Evolutionary conservation across 106 monocot genomes (phyloP).

Genomic region (Dioscorea zingiberensis): DNA sequence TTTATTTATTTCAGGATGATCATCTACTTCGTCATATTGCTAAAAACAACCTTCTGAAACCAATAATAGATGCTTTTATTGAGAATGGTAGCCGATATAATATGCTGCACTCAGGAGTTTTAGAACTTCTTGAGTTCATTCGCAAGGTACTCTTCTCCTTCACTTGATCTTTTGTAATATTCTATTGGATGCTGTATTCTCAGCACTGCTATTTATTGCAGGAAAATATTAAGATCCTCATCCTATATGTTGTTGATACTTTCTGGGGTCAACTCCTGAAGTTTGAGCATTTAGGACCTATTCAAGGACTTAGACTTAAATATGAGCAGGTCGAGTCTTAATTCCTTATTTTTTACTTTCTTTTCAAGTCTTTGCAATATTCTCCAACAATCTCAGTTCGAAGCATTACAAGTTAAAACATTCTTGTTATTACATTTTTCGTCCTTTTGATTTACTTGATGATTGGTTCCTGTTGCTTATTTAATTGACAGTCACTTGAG

Average conservation of each 20-base stretch:
- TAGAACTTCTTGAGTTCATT: constrained; percentile 87
- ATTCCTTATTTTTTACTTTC: too few species aligned
- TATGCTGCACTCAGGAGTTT: constrained; percentile 87
- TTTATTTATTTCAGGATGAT: constrained; percentile 62
- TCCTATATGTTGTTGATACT: constrained; percentile 52
- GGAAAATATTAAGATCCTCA: constrained; percentile 40
- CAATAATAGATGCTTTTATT: constrained; percentile 78
- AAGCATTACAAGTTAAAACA: too few species aligned
- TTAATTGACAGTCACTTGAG: constrained; percentile 55
- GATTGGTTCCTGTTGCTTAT: constrained; percentile 1
- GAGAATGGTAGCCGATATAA: constrained; percentile 87
- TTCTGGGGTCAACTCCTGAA: constrained; percentile 74
- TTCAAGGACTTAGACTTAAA: constrained; percentile 75
- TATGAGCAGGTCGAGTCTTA: constrained; percentile 74
- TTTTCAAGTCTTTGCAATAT: too few species aligned
- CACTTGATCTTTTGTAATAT: background rate
- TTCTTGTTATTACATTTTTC: too few species aligned
- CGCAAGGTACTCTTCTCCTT: constrained; percentile 46
- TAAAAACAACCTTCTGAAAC: constrained; percentile 85
- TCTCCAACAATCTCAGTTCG: too few species aligned
- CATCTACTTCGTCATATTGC: constrained; percentile 73
- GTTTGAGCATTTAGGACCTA: constrained; percentile 58
- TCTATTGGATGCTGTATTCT: background rate
- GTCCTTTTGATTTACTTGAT: too few species aligned
- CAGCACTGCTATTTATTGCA: background rate